Evolutionary conservation across 352 stramenopile genomes (phyloP).

Genomic region (Phytophthora tentaculata): DNA sequence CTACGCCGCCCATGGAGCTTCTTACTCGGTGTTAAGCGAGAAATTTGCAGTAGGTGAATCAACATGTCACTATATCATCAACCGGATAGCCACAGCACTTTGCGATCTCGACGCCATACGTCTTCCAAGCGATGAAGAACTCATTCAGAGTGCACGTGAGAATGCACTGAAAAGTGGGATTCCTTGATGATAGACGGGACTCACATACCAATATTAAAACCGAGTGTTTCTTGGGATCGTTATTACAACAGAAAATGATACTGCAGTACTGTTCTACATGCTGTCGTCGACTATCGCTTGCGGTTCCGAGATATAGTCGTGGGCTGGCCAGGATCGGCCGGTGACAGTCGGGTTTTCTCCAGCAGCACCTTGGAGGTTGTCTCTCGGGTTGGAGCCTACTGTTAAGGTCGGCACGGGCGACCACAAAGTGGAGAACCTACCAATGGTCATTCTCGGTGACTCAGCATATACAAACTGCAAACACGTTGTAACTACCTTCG

Average conservation of each 20-base stretch:
- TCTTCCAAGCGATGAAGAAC: background rate
- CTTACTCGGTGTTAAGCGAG: background rate
- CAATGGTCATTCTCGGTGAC: background rate
- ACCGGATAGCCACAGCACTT: background rate
- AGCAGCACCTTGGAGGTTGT: background rate
- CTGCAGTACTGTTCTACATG: background rate
- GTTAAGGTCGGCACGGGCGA: background rate
- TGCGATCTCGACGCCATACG: background rate
- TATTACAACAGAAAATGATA: background rate
- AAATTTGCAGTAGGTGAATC: background rate
- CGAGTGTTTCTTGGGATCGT: background rate
- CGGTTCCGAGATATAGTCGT: background rate
- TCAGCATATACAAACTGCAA: background rate
- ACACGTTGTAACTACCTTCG: background rate
- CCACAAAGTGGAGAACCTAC: background rate
- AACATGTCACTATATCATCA: background rate
- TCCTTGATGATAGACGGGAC: background rate
- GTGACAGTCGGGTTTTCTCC: background rate
- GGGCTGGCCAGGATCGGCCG: background rate
- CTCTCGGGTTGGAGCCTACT: background rate
- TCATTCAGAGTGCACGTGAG: background rate
- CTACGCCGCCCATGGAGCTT: background rate
- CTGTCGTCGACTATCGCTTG: background rate
- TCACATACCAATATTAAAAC: background rate
- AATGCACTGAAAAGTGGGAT: background rate